Evolutionary conservation across 495 filamentous ascomycete genomes (phyloP), one percentile per base, ranked within the genome.

Genomic region (Penicillium turbatum): DNA sequence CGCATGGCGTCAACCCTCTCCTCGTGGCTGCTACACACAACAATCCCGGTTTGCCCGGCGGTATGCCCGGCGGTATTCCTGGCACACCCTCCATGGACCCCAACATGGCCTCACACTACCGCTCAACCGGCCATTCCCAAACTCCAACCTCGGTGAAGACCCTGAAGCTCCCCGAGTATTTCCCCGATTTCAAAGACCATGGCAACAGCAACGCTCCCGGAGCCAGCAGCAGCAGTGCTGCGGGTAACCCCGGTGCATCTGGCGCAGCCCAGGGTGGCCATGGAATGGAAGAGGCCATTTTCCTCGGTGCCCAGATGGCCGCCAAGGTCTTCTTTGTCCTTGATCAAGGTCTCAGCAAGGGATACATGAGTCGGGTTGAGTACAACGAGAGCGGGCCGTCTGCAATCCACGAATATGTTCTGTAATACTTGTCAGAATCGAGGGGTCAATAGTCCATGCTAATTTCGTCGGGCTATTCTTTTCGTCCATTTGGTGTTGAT

Each of bases 121-220:
- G 83, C 37, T 89, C 93, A 63, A 87, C 84, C 19, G 80, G 80
- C 5, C 90, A 96, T 63, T 86, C 85, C 24, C 93, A 97, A 70
- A 95, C 90, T 15, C 93, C 95, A 0, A 93, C 85, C 9, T 86
- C 78, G 24, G 90, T 97, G 69, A 92, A 90, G 72, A 71, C 84
- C 19, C 78, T 87, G 10, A 84, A 83, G 54, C 78, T 86, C 51
- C 91, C 93, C 2, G 85, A 90, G 41, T 97, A 97, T 65, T 88
- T 97, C 62, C 81, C 88, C 9, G 93, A 97, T 65, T 97, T 90
- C 90, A 90, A 90, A 55, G 92, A 96, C 61, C 80, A 83, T 15
- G 86, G 86, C 38, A 67, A 69, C 51, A 62, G 57, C 48, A 73
- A 74, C 49, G 64, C 69, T 13, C 71, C 73, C 7, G 70, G 68